Evolutionary conservation across 768 basidiomycete species (phyloP).

Genomic region (Phaffia australis): DNA sequence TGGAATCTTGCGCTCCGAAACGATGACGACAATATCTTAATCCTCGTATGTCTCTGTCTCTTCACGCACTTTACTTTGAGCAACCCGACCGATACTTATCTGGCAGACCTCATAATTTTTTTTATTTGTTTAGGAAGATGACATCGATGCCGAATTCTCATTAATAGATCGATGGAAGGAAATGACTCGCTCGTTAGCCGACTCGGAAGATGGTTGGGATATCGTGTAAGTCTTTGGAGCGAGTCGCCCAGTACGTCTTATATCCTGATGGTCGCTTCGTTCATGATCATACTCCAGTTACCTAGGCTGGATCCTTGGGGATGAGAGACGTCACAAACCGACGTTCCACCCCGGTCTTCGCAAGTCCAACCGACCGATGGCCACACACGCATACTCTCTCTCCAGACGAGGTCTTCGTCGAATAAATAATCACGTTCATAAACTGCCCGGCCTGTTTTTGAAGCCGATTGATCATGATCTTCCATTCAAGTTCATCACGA

Average conservation of each 20-base stretch:
- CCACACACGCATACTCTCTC: constrained; percentile 9
- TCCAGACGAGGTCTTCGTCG: constrained; percentile 6
- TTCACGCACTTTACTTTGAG: too few species aligned
- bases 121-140: constrained; percentile 7
- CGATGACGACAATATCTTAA: constrained; percentile 1
- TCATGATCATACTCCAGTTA: too few species aligned
- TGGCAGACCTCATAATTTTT: neutral
- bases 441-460: neutral
- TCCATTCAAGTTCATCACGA: neutral
- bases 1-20: neutral
- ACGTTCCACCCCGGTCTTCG: constrained; percentile 5
- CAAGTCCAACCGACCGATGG: neutral
- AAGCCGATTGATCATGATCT: constrained; percentile 18
- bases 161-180: constrained; percentile 5
- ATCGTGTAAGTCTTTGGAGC: neutral
- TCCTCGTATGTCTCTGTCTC: neutral
- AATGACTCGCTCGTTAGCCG: constrained; percentile 4
- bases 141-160: constrained; percentile 12
- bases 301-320: constrained; percentile 1
- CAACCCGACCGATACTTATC: too few species aligned
- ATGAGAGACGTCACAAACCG: neutral
- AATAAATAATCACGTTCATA: neutral
- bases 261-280: too few species aligned
- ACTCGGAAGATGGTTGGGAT: constrained; percentile 10
- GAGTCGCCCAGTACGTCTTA: too few species aligned